Conservation (phyloP, 192 early-diverging fungal species). For the Podila epigama region DNA sequence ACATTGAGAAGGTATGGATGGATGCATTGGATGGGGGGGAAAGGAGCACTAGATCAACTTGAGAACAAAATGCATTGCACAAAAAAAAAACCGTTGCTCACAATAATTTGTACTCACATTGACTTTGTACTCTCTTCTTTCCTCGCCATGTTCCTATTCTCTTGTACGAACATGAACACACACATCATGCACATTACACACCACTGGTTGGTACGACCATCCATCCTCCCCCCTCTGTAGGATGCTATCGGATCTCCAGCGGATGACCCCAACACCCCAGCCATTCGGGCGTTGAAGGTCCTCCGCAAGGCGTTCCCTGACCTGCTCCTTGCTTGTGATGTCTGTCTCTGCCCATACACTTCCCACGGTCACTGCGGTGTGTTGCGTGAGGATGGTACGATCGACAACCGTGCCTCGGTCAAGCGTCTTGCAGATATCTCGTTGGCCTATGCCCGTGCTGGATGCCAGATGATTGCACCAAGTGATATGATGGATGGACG, state of each 20-base stretch:
- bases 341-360: constrained; percentile 97
- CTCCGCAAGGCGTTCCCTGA: constrained; percentile 80
- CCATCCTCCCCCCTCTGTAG: constrained; percentile 28
- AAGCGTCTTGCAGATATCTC: constrained; percentile 85
- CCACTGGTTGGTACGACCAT: too few species aligned
- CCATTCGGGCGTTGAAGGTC: constrained; percentile 82
- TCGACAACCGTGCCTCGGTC: constrained; percentile 84
- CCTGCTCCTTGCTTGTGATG: constrained; percentile 90
- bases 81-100: too few species aligned
- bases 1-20: constrained; percentile 63
- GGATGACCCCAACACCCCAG: constrained; percentile 83
- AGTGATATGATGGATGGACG: constrained; percentile 99
- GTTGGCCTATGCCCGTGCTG: constrained; percentile 88
- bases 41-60: too few species aligned
- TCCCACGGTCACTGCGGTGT: constrained; percentile 96
- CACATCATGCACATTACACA: too few species aligned
- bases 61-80: too few species aligned
- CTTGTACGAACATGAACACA: too few species aligned
- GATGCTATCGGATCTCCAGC: constrained; percentile 83
- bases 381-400: constrained; percentile 76
- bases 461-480: constrained; percentile 86
- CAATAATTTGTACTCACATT: too few species aligned
- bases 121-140: too few species aligned
- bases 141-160: too few species aligned
- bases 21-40: too few species aligned